These are phyloP conservation scores for Adansonia madagascariensis DNA, from an alignment of 441 rosid genomes.

Conservation along the genomic window DNA sequence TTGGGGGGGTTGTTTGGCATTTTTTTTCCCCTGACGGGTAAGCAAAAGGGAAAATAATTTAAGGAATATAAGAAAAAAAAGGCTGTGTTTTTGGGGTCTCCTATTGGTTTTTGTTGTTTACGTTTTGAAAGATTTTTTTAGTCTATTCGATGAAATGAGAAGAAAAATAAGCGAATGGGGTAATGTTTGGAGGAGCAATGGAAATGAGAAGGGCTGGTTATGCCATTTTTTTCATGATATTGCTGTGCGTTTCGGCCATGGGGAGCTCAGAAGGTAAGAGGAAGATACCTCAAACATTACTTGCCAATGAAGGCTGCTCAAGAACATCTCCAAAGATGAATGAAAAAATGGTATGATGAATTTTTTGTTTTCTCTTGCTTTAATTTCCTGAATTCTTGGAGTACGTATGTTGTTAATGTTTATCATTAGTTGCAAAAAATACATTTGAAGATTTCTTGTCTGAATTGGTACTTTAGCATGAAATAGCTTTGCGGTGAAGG, in stretches of 20 bases:
- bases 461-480: neutral
- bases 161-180: conserved; percentile 42
- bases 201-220: conserved; percentile 40
- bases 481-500: neutral
- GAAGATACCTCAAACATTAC: conserved; percentile 22
- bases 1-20: conserved; percentile 11
- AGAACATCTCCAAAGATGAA: conserved; percentile 14
- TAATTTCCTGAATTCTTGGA: neutral
- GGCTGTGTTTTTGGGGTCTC: neutral
- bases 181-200: conserved; percentile 45
- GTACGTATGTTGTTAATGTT: neutral
- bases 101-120: neutral
- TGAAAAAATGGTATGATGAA: conserved; percentile 39
- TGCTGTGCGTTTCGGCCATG: conserved; percentile 41
- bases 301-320: conserved; percentile 16
- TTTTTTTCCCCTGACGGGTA: neutral
- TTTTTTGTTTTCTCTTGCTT: neutral
- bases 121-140: neutral
- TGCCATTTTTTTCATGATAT: conserved; percentile 39
- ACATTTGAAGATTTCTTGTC: conserved; percentile 1
- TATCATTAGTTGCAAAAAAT: neutral
- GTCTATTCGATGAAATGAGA: conserved; percentile 51
- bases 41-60: conserved; percentile 1
- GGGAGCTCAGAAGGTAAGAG: conserved; percentile 40
- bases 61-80: neutral